These are phyloP conservation scores for Blastomyces emzantsi DNA, from an alignment of 2,329 filamentous ascomycete genomes.

Conservation along the genomic window DNA sequence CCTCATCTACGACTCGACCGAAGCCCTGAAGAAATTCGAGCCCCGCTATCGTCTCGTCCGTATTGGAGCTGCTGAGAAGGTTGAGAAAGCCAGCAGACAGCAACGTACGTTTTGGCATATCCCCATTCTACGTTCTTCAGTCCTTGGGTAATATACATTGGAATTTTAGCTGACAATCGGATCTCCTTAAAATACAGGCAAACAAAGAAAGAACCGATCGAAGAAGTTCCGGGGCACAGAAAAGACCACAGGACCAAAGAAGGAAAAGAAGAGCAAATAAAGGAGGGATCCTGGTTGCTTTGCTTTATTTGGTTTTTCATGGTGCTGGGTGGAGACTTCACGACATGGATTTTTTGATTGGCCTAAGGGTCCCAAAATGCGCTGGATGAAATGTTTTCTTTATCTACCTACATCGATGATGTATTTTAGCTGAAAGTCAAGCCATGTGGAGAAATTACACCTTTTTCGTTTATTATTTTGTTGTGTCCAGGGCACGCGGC, in stretches of 20 bases:
- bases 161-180: constrained; percentile 13
- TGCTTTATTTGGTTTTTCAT: constrained; percentile 8
- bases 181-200: constrained; percentile 54
- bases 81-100: constrained; percentile 96
- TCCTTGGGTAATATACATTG: neutral
- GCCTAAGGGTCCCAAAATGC: constrained; percentile 14
- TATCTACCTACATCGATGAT: constrained; percentile 14
- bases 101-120: constrained; percentile 67
- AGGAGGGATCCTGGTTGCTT: neutral
- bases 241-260: constrained; percentile 97
- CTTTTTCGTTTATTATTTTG: neutral
- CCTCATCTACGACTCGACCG: constrained; percentile 94
- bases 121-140: constrained; percentile 13
- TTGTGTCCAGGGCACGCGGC: neutral
- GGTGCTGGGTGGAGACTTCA: constrained; percentile 12
- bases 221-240: constrained; percentile 98
- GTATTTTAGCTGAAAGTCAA: constrained; percentile 19
- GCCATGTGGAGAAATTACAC: constrained; percentile 16
- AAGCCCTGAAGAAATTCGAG: constrained; percentile 99
- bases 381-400: constrained; percentile 14
- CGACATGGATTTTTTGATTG: constrained; percentile 13
- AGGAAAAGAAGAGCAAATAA: constrained; percentile 69
- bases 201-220: constrained; percentile 99
- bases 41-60: constrained; percentile 94
- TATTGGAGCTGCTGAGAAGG: constrained; percentile 84